These are phyloP conservation scores for Carpinus fangiana DNA, from an alignment of 306 rosid species.

Conservation along the genomic window DNA sequence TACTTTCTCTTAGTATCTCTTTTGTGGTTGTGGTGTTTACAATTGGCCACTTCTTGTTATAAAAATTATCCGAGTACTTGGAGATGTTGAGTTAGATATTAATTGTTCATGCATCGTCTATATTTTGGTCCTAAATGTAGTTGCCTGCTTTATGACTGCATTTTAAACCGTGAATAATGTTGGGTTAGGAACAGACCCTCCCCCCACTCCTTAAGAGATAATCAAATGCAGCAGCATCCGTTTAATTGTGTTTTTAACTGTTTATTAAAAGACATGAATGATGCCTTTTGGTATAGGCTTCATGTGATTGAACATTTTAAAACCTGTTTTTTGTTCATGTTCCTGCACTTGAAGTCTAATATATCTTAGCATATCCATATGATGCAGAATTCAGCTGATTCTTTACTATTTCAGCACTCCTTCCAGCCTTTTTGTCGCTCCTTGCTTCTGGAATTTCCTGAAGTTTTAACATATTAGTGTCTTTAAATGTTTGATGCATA, in stretches of 20 bases:
- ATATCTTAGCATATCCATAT: neutral
- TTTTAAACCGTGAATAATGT: neutral
- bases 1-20: slow-evolving; percentile 20
- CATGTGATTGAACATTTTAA: neutral
- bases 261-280: neutral
- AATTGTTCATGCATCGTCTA: neutral
- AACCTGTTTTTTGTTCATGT: neutral
- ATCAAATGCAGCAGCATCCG: neutral
- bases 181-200: neutral
- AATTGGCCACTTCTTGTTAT: neutral
- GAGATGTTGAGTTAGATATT: neutral
- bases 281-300: neutral
- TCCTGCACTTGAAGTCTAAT: neutral
- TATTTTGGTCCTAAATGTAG: neutral
- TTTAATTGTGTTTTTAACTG: neutral
- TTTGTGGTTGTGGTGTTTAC: neutral
- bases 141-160: neutral
- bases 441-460: neutral
- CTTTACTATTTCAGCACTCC: neutral
- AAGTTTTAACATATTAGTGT: neutral
- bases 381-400: neutral
- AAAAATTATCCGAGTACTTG: neutral
- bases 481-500: neutral
- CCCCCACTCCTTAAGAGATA: neutral
- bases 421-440: neutral